Percentiles rank a stretch among this genome's conserved stretches.
phyloP scores from a whole-genome alignment of 2,329 filamentous ascomycete genomes.

The Talaromyces sp. region DNA sequence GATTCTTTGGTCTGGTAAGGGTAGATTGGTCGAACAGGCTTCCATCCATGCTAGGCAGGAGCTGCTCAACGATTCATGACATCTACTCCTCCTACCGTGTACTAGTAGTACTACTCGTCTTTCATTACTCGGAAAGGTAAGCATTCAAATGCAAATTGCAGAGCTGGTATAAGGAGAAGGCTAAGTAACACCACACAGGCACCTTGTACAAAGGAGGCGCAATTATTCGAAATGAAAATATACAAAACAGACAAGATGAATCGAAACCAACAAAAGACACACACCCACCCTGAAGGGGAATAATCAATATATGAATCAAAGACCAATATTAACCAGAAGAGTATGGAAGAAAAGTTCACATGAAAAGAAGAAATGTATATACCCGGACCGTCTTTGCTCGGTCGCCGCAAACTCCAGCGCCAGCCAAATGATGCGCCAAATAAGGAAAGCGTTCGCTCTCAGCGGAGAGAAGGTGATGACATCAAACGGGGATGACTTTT shows the following conservation, averaged over 20 bases:
- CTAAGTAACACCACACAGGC: slow-evolving; percentile 1
- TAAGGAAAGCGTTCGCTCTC: background rate
- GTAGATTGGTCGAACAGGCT: background rate
- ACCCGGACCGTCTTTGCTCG: background rate
- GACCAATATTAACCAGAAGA: slow-evolving; percentile 22
- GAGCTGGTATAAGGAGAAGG: slow-evolving; percentile 4
- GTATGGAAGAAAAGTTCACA: slow-evolving; percentile 23
- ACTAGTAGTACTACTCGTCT: background rate
- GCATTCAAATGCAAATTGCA: background rate
- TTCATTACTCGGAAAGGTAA: background rate
- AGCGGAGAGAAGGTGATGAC: background rate
- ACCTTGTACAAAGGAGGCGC: slow-evolving; percentile 6
- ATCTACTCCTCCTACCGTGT: background rate
- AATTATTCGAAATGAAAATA: slow-evolving; percentile 10
- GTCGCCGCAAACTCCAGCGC: slow-evolving; percentile 7
- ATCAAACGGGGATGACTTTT: background rate
- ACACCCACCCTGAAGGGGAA: slow-evolving; percentile 2
- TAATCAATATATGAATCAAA: slow-evolving; percentile 24
- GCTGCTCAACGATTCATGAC: background rate
- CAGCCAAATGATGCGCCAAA: slow-evolving; percentile 10
- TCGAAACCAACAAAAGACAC: background rate
- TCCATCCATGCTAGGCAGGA: background rate
- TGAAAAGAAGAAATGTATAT: slow-evolving; percentile 14
- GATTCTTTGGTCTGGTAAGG: background rate
- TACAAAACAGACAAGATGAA: slow-evolving; percentile 4